Evolutionary conservation across 208 protist genomes (phyloP).

Genomic region (Chromosphaera perkinsii): DNA sequence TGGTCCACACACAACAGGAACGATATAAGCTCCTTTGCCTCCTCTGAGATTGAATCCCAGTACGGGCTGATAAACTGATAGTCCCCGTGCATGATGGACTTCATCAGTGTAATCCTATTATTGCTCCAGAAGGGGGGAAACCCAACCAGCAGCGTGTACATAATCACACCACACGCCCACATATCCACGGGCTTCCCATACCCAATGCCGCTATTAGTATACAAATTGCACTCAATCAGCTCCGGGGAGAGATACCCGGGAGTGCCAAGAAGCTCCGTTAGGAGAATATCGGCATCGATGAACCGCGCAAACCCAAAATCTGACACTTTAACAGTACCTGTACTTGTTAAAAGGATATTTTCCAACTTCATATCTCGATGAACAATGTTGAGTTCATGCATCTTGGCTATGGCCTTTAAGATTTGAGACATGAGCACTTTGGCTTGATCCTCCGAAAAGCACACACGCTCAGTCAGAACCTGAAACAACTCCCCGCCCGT

Average conservation of each 20-base stretch:
- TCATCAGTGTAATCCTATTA: conserved; percentile 17
- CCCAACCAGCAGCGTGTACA: conserved; percentile 34
- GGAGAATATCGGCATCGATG: background rate
- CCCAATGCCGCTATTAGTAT: background rate
- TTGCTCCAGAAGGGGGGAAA: conserved; percentile 34
- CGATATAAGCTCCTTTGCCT: conserved; percentile 36
- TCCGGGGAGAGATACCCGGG: conserved; percentile 40
- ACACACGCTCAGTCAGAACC: conserved; percentile 28
- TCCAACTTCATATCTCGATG: conserved; percentile 34
- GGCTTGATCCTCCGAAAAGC: conserved; percentile 24
- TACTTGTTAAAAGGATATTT: conserved; percentile 33
- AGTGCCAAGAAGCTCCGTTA: conserved; percentile 30
- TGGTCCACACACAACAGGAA: conserved; percentile 27
- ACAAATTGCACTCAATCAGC: conserved; percentile 9
- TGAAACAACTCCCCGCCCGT: conserved; percentile 31
- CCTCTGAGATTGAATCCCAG: conserved; percentile 24
- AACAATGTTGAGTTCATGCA: conserved; percentile 18
- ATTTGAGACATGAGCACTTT: conserved; percentile 21
- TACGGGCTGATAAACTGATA: conserved; percentile 26
- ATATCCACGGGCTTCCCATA: conserved; percentile 23
- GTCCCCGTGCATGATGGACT: conserved; percentile 16
- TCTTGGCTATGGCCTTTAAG: conserved; percentile 18
- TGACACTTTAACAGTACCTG: conserved; percentile 20
- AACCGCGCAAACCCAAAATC: conserved; percentile 44
- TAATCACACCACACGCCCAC: conserved; percentile 38